Percentiles rank a stretch among this genome's conserved stretches.
These are phyloP conservation scores for Arabis hirsuta DNA, from an alignment of 345 rosid genomes.

Conservation along the genomic window DNA sequence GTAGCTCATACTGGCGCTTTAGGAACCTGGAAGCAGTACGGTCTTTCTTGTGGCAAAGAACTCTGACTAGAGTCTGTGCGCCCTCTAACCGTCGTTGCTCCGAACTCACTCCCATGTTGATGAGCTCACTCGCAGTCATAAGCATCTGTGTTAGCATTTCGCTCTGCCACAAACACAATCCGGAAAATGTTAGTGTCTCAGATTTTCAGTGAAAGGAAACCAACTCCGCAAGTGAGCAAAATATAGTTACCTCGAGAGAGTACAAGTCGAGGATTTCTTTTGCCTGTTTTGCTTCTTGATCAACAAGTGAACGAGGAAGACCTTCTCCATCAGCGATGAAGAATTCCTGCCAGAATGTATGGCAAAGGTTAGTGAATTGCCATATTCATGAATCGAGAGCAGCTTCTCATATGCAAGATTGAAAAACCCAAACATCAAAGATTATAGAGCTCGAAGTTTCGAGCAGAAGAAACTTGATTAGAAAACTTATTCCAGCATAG, in stretches of 20 bases:
- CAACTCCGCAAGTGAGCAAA: not conserved
- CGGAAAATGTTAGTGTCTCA: not conserved
- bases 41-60: constrained; percentile 96
- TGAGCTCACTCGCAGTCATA: constrained; percentile 82
- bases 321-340: constrained; percentile 96
- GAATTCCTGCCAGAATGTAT: constrained; percentile 66
- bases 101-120: constrained; percentile 65
- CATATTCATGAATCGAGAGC: not conserved
- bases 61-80: constrained; percentile 79
- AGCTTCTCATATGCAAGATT: not conserved
- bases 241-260: constrained; percentile 68
- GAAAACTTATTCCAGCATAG: constrained; percentile 15
- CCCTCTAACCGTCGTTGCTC: constrained; percentile 58
- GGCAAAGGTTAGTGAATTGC: constrained; percentile 19
- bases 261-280: constrained; percentile 70
- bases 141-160: constrained; percentile 77
- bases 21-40: constrained; percentile 83
- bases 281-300: constrained; percentile 76
- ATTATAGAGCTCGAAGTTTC: constrained; percentile 2
- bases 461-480: constrained; percentile 6
- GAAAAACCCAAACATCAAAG: not conserved
- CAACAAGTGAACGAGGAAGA: constrained; percentile 87
- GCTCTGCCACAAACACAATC: constrained; percentile 54
- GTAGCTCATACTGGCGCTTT: constrained; percentile 82
- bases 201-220: not conserved